Evolutionary conservation across 139 green algal species (phyloP).

Genomic region (Ettlia oleoabundans): DNA sequence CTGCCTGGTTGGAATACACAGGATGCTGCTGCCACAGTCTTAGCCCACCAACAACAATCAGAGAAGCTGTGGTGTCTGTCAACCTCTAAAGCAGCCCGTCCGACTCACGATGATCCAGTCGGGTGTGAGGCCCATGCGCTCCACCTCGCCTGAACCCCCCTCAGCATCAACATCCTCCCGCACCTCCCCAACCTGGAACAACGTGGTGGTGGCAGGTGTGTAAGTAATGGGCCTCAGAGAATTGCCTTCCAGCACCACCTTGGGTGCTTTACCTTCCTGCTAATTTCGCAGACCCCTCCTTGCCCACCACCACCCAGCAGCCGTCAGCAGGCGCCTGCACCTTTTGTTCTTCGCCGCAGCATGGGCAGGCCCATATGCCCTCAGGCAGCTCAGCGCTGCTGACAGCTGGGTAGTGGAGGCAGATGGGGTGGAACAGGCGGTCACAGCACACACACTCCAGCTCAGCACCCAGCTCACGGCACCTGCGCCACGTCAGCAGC

Average conservation of each 20-base stretch:
- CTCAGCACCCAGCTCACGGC: slow-evolving; percentile 35
- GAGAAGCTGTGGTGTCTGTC: neutral
- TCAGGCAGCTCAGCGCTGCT: slow-evolving; percentile 35
- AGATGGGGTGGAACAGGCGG: slow-evolving; percentile 66
- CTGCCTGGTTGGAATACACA: too few species aligned
- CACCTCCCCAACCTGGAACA: slow-evolving; percentile 1
- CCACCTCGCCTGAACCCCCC: neutral
- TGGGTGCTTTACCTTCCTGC: too few species aligned
- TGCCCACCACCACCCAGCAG: too few species aligned
- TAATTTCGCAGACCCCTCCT: too few species aligned
- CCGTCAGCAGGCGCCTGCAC: too few species aligned
- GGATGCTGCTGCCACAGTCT: neutral
- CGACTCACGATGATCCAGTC: slow-evolving; percentile 31
- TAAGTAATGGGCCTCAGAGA: too few species aligned
- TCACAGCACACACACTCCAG: slow-evolving; percentile 41
- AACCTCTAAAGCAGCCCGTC: neutral
- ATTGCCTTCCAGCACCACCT: too few species aligned
- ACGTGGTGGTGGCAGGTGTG: too few species aligned
- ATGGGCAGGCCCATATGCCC: slow-evolving; percentile 51
- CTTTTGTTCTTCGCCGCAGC: slow-evolving; percentile 38
- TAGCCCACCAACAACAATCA: neutral
- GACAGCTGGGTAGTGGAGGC: slow-evolving; percentile 57
- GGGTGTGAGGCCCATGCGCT: slow-evolving; percentile 76
- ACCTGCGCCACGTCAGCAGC: neutral
- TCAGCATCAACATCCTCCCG: slow-evolving; percentile 1